Conservation (phyloP, 2,329 filamentous ascomycete genomes). For the Colletotrichum brevisporum region DNA sequence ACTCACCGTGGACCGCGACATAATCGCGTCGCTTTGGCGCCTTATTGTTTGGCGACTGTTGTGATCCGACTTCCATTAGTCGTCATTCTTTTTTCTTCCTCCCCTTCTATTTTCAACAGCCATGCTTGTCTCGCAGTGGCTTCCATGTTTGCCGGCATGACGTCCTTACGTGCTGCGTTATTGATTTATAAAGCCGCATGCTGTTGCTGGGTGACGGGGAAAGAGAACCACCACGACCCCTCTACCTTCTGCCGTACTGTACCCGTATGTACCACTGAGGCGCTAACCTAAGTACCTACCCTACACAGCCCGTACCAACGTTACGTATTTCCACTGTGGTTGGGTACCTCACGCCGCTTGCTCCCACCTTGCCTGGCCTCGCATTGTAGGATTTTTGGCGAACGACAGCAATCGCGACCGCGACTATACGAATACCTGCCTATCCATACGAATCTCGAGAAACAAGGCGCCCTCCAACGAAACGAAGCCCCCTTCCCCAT, state of each 20-base stretch:
- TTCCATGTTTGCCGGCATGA: conserved; percentile 25
- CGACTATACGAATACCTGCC: conserved; percentile 2
- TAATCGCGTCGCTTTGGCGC: conserved; percentile 7
- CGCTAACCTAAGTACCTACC: neutral
- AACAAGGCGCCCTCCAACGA: conserved; percentile 21
- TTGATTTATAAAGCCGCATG: conserved; percentile 37
- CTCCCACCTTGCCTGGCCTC: neutral
- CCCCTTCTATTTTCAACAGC: neutral
- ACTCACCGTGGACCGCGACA: conserved; percentile 10
- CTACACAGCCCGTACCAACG: too few species aligned
- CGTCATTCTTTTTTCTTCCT: neutral
- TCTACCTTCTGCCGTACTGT: conserved; percentile 6
- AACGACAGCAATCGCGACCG: conserved; percentile 11
- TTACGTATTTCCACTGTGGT: conserved; percentile 9
- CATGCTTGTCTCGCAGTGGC: neutral
- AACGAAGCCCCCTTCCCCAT: conserved; percentile 9
- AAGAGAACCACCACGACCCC: conserved; percentile 5
- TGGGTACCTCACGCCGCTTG: neutral
- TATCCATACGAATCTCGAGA: conserved; percentile 16
- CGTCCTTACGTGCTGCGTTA: conserved; percentile 19
- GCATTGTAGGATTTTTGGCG: conserved; percentile 16
- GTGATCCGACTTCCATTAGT: too few species aligned
- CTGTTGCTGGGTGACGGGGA: conserved; percentile 38
- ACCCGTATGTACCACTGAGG: neutral
- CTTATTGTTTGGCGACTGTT: neutral